These are phyloP conservation scores for Magnaporthiopsis rhizophila DNA, from an alignment of 2,329 filamentous ascomycete genomes.

Conservation along the genomic window DNA sequence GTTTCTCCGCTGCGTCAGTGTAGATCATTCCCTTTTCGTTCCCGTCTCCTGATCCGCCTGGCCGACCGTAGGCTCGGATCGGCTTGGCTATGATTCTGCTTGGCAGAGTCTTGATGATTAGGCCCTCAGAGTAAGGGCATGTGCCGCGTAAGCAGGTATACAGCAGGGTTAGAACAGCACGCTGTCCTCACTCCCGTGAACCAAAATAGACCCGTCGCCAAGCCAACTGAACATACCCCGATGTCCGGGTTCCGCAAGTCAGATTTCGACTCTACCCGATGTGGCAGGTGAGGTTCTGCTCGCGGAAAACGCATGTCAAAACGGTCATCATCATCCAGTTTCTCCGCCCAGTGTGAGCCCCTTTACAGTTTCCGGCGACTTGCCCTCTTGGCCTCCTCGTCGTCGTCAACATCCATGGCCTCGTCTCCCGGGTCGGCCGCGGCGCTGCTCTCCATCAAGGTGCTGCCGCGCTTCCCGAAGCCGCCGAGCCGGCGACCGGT, in stretches of 20 bases:
- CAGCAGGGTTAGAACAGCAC: not conserved
- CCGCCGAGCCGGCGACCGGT: constrained; percentile 13
- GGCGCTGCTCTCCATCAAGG: constrained; percentile 15
- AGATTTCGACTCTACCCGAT: not conserved
- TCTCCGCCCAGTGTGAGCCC: not conserved
- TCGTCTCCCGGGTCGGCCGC: constrained; percentile 11
- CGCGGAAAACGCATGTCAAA: not conserved
- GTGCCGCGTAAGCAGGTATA: not conserved
- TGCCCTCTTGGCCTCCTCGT: constrained; percentile 41
- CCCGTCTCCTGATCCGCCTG: not conserved
- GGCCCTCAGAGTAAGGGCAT: not conserved
- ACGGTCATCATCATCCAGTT: not conserved
- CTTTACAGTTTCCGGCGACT: constrained; percentile 46
- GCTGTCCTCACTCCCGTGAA: not conserved
- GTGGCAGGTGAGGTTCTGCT: not conserved
- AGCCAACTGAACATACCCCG: too few relatives aligned
- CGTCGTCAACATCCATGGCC: constrained; percentile 46
- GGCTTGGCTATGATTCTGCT: too few relatives aligned
- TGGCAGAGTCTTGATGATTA: not conserved
- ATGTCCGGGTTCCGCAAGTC: not conserved
- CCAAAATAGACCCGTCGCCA: too few relatives aligned
- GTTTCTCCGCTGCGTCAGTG: not conserved
- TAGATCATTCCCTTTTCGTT: not conserved
- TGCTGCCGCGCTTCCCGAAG: constrained; percentile 25
- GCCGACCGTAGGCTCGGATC: not conserved